Conservation (phyloP, 2,329 filamentous ascomycete species). For the Zymoseptoria pseudotritici region DNA sequence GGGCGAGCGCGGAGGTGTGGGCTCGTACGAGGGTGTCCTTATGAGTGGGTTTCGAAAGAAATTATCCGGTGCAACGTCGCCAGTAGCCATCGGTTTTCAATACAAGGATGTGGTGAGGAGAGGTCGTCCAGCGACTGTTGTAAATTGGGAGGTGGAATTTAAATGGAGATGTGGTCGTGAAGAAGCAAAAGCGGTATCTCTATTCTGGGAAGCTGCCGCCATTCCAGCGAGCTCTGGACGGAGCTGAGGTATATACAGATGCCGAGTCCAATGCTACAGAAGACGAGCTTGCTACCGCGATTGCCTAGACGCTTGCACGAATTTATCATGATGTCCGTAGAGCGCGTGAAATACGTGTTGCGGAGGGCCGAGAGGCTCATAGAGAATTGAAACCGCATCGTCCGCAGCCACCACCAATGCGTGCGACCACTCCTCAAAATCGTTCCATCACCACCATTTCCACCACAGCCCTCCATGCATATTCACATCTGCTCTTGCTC, state of each 20-base stretch:
- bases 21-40: not conserved
- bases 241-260: not conserved
- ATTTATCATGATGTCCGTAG: not conserved
- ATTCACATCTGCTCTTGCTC: not conserved
- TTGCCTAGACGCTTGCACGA: not conserved
- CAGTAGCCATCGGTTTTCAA: not conserved
- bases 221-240: not conserved
- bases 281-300: not conserved
- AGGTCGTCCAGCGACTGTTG: not conserved
- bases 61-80: not conserved
- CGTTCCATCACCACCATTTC: not conserved
- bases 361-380: not conserved
- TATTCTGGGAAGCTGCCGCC: not conserved
- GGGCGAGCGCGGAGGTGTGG: conserved; percentile 11
- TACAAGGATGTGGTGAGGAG: not conserved
- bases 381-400: not conserved
- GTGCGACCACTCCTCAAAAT: not conserved
- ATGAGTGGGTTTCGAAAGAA: not conserved
- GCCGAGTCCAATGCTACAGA: not conserved
- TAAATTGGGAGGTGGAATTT: not conserved
- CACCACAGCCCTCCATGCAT: not conserved
- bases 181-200: not conserved
- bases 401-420: not conserved
- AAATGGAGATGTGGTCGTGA: conserved; percentile 2
- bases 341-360: not conserved